A percentile compares a stretch with the other conserved stretches of the same genome.
Evolutionary conservation across 2,329 filamentous ascomycete species (phyloP).

Genomic region (Blumeriella jaapii): DNA sequence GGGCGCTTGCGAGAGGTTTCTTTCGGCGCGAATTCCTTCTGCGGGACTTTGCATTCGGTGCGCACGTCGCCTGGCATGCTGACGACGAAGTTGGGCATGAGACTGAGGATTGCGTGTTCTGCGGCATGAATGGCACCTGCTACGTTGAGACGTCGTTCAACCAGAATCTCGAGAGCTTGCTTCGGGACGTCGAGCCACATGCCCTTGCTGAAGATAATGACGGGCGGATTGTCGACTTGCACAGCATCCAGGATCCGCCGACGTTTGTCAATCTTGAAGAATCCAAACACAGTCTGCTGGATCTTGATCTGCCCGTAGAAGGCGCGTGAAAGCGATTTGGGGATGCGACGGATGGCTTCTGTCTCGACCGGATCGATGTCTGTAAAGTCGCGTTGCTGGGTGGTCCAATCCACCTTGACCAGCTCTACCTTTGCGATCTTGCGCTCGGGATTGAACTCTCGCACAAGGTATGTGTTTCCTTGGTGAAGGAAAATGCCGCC

Average conservation of each 20-base stretch:
- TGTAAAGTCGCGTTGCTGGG: constrained; percentile 82
- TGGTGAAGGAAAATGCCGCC: constrained; percentile 96
- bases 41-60: constrained; percentile 82
- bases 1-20: constrained; percentile 69
- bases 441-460: constrained; percentile 71
- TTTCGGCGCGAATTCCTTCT: constrained; percentile 73
- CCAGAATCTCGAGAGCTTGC: constrained; percentile 65
- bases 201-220: constrained; percentile 73
- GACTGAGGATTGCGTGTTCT: constrained; percentile 76
- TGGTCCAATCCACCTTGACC: constrained; percentile 92
- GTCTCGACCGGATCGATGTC: constrained; percentile 91
- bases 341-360: constrained; percentile 68
- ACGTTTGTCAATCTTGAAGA: constrained; percentile 89
- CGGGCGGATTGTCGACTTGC: constrained; percentile 84
- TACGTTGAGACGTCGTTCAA: constrained; percentile 60
- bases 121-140: constrained; percentile 90
- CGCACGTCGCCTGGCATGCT: constrained; percentile 83
- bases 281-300: constrained; percentile 82
- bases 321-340: constrained; percentile 51
- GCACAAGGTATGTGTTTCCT: constrained; percentile 83
- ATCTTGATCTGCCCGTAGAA: constrained; percentile 84
- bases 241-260: constrained; percentile 83
- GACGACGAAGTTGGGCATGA: constrained; percentile 86
- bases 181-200: constrained; percentile 94
- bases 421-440: constrained; percentile 78